Conservation (phyloP, 495 filamentous ascomycete species). For the Daldinia loculata region DNA sequence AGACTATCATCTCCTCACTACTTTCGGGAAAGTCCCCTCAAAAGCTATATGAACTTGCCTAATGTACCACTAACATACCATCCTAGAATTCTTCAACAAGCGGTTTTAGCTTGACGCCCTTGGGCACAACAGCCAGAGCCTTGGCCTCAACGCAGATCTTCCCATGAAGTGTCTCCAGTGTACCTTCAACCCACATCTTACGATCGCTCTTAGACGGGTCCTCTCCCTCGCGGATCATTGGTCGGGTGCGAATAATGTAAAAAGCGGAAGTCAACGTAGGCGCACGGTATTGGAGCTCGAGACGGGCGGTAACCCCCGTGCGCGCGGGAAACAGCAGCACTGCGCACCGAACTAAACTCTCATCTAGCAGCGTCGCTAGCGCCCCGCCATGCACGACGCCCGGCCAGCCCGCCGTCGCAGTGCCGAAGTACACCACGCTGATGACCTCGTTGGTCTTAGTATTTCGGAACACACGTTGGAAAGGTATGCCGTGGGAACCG, state of each 20-base stretch:
- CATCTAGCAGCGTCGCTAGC: constrained; percentile 76
- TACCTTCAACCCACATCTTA: constrained; percentile 68
- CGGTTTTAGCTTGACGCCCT: constrained; percentile 55
- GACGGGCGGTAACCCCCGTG: constrained; percentile 68
- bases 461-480: constrained; percentile 60
- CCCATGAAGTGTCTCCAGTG: constrained; percentile 63
- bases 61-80: background rate
- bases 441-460: constrained; percentile 51
- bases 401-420: constrained; percentile 74
- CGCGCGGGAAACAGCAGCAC: constrained; percentile 52
- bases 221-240: constrained; percentile 47
- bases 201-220: constrained; percentile 63
- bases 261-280: constrained; percentile 66
- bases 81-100: constrained; percentile 56
- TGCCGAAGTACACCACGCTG: constrained; percentile 70
- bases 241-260: constrained; percentile 68
- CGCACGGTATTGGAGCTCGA: constrained; percentile 70
- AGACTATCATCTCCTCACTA: background rate
- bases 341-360: constrained; percentile 65
- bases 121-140: constrained; percentile 71
- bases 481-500: constrained; percentile 57
- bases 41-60: background rate
- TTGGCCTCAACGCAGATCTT: constrained; percentile 63
- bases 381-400: constrained; percentile 78
- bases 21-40: background rate